Evolutionary conservation across 2,329 filamentous ascomycete species (phyloP).

Genomic region (Colletotrichum australisinense): DNA sequence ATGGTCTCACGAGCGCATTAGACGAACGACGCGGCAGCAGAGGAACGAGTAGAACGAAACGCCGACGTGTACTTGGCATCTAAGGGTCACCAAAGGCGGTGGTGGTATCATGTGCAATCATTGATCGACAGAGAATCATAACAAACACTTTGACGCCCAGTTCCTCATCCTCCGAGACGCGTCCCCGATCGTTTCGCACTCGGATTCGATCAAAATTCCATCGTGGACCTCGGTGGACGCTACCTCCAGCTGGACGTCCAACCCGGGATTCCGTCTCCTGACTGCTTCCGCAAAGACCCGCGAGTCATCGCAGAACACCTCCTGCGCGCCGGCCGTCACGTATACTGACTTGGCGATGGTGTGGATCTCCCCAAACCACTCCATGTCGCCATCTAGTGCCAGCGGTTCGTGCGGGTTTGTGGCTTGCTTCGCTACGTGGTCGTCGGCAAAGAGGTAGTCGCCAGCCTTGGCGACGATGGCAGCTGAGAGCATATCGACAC

Average conservation of each 20-base stretch:
- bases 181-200: neutral
- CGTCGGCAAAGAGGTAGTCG: neutral
- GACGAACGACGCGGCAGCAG: neutral
- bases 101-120: neutral
- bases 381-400: neutral
- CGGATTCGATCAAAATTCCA: neutral
- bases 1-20: neutral
- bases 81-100: neutral
- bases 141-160: neutral
- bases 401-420: neutral
- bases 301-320: neutral
- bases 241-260: neutral
- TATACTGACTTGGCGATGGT: neutral
- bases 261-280: neutral
- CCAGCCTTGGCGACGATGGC: neutral
- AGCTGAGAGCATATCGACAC: neutral
- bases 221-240: neutral
- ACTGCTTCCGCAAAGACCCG: constrained; percentile 1
- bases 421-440: neutral
- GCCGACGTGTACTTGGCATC: neutral
- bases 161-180: neutral
- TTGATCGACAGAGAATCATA: neutral
- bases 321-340: neutral
- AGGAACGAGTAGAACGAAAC: neutral
- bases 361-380: constrained; percentile 1